These are phyloP conservation scores for Botrytis elliptica DNA, from an alignment of 2,329 filamentous ascomycete genomes.

Conservation along the genomic window DNA sequence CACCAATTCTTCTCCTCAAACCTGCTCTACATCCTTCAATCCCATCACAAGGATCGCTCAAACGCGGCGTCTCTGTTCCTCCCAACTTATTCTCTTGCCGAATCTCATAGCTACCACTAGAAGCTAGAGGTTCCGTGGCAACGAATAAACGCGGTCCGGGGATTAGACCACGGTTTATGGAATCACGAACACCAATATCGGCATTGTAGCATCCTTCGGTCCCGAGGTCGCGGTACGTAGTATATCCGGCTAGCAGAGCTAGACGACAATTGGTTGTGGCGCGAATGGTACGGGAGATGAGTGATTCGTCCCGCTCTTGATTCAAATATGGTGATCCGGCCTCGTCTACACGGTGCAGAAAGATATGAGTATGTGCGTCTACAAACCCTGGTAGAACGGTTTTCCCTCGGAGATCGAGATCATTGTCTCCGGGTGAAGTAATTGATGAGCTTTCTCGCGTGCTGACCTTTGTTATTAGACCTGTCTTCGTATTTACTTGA, in stretches of 20 bases:
- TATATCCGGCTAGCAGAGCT: not conserved
- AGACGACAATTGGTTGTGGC: slow-evolving; percentile 4
- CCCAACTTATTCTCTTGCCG: not conserved
- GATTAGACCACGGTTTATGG: not conserved
- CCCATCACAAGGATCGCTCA: not conserved
- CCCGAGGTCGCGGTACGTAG: not conserved
- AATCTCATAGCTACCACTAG: not conserved
- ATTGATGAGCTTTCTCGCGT: not conserved
- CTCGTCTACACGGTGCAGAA: not conserved
- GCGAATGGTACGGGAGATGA: not conserved
- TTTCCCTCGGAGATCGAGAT: not conserved
- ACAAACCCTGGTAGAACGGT: not conserved
- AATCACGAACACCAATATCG: not conserved
- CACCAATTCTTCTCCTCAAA: not conserved
- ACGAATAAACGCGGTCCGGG: not conserved
- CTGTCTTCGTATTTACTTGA: not conserved
- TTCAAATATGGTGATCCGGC: not conserved
- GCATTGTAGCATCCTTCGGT: not conserved
- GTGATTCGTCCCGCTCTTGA: slow-evolving; percentile 3
- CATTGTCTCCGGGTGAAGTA: not conserved
- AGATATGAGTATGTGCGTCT: not conserved
- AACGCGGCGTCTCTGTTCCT: not conserved
- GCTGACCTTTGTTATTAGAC: not conserved
- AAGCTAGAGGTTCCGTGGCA: not conserved
- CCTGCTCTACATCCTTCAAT: not conserved